Evolutionary conservation across 1,284 basidiomycete genomes (phyloP), one percentile per base, ranked within the genome.

Genomic region (Microbotryum violaceum): DNA sequence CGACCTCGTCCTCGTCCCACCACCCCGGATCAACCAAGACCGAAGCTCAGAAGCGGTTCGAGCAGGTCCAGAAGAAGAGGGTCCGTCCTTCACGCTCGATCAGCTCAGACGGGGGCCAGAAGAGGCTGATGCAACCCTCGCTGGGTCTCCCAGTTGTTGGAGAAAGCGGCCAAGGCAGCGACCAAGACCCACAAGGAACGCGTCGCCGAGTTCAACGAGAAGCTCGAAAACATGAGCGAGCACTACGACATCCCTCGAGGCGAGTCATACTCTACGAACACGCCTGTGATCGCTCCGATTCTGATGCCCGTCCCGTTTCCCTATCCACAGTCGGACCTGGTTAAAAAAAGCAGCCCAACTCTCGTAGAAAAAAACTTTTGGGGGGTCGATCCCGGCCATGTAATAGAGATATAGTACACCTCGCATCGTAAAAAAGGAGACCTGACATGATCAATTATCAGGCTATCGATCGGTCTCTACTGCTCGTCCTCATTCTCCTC

Each of bases 101-200:
- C 70, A 29, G 70, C 56, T 63, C 68, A 21, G 49, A 47, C 20
- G 49, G 54, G 54, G 37, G 4, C 14, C 23, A 27, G n/a, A 21
- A 27, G 27, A 33, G 16, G 27, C 29, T 58, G 62, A 63, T 49
- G 57, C 44, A 49, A 37, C 54, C 37, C 20, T 27, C n/a, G n/a
- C 46, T 3, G 33, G 42, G 23, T 46, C 16, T 45, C 16, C 48
- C 53, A 68, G 66, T 82, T 94, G 62, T 82, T 83, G n/a, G 84
- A 87, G 65, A 83, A 84, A 70, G 89, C 93, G 27, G 82, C 83
- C 37, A 90, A 85, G 75, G 76, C 89, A 71, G 93, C 93, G 0
- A 80, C 80, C 70, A 88, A 87, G 77, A 91, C 89, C 10, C 94
- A 98, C 78, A 97, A 97, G 77, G 94, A 98, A 65, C 86, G 92